phyloP scores from a whole-genome alignment of 2,329 filamentous ascomycete genomes.

The Arthrinium phaeospermum region DNA sequence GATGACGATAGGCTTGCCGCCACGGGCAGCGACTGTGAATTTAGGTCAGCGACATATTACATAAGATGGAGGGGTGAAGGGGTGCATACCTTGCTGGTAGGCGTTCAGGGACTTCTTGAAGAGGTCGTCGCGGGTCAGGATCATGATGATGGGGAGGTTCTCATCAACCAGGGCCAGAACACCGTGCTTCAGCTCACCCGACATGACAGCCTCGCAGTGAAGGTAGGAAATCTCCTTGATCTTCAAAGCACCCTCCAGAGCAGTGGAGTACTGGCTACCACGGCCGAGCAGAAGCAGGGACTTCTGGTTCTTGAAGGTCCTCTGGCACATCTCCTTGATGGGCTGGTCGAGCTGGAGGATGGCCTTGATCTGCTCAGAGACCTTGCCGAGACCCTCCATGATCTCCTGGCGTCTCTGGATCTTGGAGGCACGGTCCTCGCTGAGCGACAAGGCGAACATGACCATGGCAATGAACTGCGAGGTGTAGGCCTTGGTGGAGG shows the following conservation, averaged over 20 bases:
- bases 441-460: constrained; percentile 97
- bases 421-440: constrained; percentile 96
- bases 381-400: constrained; percentile 86
- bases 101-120: constrained; percentile 99
- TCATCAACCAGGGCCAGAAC: constrained; percentile 97
- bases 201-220: constrained; percentile 99
- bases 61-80: neutral
- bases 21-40: constrained; percentile 82
- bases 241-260: constrained; percentile 95
- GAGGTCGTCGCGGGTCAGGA: constrained; percentile 92
- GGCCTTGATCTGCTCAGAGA: constrained; percentile 90
- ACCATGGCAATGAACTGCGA: constrained; percentile 99
- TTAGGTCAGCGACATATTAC: neutral
- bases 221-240: constrained; percentile 99
- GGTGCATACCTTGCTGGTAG: constrained; percentile 85
- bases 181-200: constrained; percentile 98
- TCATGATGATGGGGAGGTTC: constrained; percentile 99
- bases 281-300: constrained; percentile 90
- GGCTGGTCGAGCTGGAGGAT: constrained; percentile 89
- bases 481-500: constrained; percentile 98
- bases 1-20: constrained; percentile 96
- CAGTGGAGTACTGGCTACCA: constrained; percentile 96
- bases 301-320: constrained; percentile 97
- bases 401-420: constrained; percentile 90
- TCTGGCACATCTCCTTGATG: constrained; percentile 93